These are phyloP conservation scores for Microcera coccophila DNA, from an alignment of 2,329 filamentous ascomycete genomes.

Conservation along the genomic window DNA sequence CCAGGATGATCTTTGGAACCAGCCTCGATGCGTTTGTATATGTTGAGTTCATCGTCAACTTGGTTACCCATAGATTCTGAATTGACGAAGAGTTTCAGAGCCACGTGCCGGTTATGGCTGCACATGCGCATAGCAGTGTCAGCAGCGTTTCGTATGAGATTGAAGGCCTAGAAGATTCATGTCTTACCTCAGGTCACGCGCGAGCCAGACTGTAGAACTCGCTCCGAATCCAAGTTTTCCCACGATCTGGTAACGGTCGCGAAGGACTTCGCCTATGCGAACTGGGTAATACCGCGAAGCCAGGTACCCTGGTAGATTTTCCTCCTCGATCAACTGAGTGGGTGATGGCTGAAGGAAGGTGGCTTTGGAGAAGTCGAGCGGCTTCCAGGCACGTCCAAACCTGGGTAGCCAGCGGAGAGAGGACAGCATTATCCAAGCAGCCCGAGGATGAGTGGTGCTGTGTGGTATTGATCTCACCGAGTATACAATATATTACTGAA, in stretches of 20 bases:
- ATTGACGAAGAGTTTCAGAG: conserved; percentile 32
- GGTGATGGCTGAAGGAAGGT: conserved; percentile 7
- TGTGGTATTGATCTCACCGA: too few species aligned
- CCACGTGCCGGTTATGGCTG: conserved; percentile 29
- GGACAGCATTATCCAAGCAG: too few species aligned
- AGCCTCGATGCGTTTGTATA: too few species aligned
- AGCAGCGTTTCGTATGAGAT: background rate
- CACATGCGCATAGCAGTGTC: conserved; percentile 4
- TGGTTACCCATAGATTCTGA: conserved; percentile 21
- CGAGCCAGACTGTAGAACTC: conserved; percentile 41
- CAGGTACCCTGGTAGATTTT: conserved; percentile 16
- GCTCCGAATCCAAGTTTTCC: conserved; percentile 41
- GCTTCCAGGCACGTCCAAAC: conserved; percentile 12
- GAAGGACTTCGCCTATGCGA: conserved; percentile 22
- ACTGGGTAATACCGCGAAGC: conserved; percentile 22
- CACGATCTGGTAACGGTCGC: conserved; percentile 33
- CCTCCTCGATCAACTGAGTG: conserved; percentile 18
- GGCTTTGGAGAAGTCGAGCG: conserved; percentile 15
- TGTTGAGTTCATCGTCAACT: too few species aligned
- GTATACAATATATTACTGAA: too few species aligned
- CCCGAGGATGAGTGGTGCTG: too few species aligned
- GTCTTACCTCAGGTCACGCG: conserved; percentile 29
- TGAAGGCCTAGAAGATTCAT: background rate
- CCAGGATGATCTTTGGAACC: too few species aligned
- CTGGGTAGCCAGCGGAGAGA: conserved; percentile 10